A percentile compares a stretch with the other conserved stretches of the same genome.
Conservation (phyloP, 2,329 filamentous ascomycete species). For the Epichloe glyceriae region DNA sequence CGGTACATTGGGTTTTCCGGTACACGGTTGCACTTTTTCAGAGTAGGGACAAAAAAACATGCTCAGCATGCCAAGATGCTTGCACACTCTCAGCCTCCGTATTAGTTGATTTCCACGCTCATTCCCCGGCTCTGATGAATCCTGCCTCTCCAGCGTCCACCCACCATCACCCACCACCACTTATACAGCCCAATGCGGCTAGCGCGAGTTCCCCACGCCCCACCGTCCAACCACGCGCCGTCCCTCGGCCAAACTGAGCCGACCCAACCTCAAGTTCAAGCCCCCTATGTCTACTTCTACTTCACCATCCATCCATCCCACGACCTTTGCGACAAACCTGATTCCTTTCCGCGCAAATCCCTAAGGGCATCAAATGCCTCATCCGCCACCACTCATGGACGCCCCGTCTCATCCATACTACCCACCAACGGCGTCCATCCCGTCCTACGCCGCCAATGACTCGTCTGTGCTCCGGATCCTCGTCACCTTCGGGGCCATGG, state of each 20-base stretch:
- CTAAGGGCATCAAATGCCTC: not conserved
- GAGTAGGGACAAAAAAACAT: not conserved
- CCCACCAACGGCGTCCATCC: slow-evolving; percentile 29
- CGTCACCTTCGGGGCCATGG: slow-evolving; percentile 20
- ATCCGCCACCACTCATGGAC: not conserved
- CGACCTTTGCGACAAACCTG: not conserved
- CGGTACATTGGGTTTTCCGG: not conserved
- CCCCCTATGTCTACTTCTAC: too few relatives aligned
- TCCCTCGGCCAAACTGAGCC: not conserved
- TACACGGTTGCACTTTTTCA: not conserved
- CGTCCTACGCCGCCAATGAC: slow-evolving; percentile 32
- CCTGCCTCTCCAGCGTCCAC: too few relatives aligned
- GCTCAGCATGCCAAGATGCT: not conserved
- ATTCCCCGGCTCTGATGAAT: too few relatives aligned
- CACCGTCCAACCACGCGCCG: not conserved
- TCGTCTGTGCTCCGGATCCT: slow-evolving; percentile 26
- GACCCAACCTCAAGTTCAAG: too few relatives aligned
- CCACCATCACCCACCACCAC: not conserved
- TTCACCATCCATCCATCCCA: too few relatives aligned
- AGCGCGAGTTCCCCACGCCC: not conserved
- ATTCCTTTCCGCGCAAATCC: not conserved
- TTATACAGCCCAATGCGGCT: not conserved
- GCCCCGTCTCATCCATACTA: slow-evolving; percentile 34
- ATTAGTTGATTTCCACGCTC: too few relatives aligned
- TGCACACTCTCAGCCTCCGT: not conserved